These are phyloP conservation scores for Neocallimastix lanati DNA, from an alignment of 192 early-diverging fungal genomes.

Conservation along the genomic window DNA sequence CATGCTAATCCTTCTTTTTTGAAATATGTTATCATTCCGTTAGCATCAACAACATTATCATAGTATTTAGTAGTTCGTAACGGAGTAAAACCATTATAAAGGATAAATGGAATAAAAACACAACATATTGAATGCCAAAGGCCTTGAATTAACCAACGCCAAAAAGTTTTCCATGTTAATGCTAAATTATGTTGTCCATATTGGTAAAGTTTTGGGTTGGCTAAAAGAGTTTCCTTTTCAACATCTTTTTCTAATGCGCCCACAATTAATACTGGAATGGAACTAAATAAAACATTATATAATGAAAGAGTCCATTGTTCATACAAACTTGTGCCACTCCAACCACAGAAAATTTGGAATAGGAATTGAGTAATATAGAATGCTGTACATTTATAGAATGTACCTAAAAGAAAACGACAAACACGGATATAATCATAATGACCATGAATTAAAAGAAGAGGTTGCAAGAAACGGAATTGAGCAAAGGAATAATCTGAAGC, in stretches of 20 bases:
- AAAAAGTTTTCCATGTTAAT: neutral
- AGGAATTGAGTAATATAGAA: constrained; percentile 58
- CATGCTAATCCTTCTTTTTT: neutral
- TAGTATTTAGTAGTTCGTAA: neutral
- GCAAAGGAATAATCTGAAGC: constrained; percentile 80
- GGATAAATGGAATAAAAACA: neutral
- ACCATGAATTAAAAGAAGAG: constrained; percentile 69
- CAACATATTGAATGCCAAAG: neutral
- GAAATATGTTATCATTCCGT: neutral
- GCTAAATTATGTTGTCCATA: neutral
- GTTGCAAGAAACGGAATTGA: constrained; percentile 69
- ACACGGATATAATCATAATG: constrained; percentile 70
- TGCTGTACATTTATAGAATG: constrained; percentile 72
- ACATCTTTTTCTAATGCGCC: neutral
- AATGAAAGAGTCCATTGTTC: constrained; percentile 27
- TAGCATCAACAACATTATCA: neutral
- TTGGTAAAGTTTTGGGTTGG: neutral
- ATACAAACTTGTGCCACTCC: constrained; percentile 58
- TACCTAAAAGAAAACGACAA: constrained; percentile 64
- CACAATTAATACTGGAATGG: neutral
- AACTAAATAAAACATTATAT: constrained; percentile 1
- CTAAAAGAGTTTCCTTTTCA: neutral
- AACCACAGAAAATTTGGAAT: constrained; percentile 58
- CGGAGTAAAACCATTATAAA: neutral
- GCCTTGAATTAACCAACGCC: neutral